phyloP scores from a whole-genome alignment of 345 rosid genomes.

The Salix udensis region DNA sequence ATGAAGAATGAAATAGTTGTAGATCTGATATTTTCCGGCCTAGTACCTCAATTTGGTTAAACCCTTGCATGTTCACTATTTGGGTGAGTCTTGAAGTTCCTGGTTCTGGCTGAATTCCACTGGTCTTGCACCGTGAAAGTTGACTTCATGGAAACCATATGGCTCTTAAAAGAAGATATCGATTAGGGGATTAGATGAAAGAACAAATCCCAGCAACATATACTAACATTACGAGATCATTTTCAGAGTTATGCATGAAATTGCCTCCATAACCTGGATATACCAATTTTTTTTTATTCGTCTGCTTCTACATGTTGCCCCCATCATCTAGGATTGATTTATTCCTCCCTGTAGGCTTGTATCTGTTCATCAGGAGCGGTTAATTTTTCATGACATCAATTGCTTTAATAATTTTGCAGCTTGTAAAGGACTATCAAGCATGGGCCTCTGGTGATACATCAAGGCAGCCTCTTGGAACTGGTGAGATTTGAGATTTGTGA shows the following conservation, averaged over 20 bases:
- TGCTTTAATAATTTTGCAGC: slow-evolving; percentile 37
- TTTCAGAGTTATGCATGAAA: not conserved
- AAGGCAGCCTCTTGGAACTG: slow-evolving; percentile 89
- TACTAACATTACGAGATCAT: not conserved
- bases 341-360: not conserved
- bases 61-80: not conserved
- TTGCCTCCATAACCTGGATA: not conserved
- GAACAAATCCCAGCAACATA: not conserved
- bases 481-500: slow-evolving; percentile 51
- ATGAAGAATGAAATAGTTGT: slow-evolving; percentile 6
- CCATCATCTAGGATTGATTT: not conserved
- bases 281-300: not conserved
- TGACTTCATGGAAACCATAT: not conserved
- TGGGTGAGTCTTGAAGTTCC: not conserved
- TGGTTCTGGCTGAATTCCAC: not conserved
- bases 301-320: not conserved
- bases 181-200: not conserved
- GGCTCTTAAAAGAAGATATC: not conserved
- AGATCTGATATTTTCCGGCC: not conserved
- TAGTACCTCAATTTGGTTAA: not conserved
- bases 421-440: slow-evolving; percentile 79
- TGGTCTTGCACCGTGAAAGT: not conserved
- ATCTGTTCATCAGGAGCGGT: not conserved
- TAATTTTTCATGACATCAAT: not conserved
- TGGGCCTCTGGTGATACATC: slow-evolving; percentile 89